Evolutionary conservation across 2,329 filamentous ascomycete species (phyloP).

Genomic region (Fusarium sarcochroum): DNA sequence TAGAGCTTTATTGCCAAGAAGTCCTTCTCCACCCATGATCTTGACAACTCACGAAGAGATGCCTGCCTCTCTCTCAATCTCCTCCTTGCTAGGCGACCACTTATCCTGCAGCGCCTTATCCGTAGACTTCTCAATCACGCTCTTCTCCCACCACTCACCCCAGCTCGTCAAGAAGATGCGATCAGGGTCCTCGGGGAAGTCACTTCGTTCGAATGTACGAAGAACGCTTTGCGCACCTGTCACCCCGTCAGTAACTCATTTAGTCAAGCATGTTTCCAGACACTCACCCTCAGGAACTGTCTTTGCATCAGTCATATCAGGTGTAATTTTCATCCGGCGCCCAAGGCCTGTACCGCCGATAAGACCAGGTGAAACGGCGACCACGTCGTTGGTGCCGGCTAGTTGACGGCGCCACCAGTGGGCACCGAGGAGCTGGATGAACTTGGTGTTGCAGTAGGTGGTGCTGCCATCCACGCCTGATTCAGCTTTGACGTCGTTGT

Average conservation of each 20-base stretch:
- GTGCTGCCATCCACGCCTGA: conserved; percentile 51
- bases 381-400: conserved; percentile 58
- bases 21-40: neutral
- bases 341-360: conserved; percentile 63
- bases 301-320: conserved; percentile 64
- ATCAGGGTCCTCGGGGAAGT: conserved; percentile 65
- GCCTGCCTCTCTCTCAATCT: conserved; percentile 62
- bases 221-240: conserved; percentile 63
- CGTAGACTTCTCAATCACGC: conserved; percentile 57
- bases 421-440: conserved; percentile 64
- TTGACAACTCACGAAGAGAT: conserved; percentile 20
- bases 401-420: conserved; percentile 71
- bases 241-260: conserved; percentile 20
- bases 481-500: conserved; percentile 56
- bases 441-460: conserved; percentile 63
- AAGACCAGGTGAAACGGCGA: conserved; percentile 68
- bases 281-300: conserved; percentile 60
- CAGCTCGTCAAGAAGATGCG: conserved; percentile 69
- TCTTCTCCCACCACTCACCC: conserved; percentile 69
- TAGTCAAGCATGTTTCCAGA: neutral
- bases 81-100: conserved; percentile 63
- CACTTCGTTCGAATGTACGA: conserved; percentile 59
- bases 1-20: neutral
- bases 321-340: conserved; percentile 49
- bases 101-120: conserved; percentile 65